Percentiles rank a stretch among this genome's conserved stretches.
Conservation (phyloP, 352 stramenopile genomes). For the Blastocystis sp. region DNA sequence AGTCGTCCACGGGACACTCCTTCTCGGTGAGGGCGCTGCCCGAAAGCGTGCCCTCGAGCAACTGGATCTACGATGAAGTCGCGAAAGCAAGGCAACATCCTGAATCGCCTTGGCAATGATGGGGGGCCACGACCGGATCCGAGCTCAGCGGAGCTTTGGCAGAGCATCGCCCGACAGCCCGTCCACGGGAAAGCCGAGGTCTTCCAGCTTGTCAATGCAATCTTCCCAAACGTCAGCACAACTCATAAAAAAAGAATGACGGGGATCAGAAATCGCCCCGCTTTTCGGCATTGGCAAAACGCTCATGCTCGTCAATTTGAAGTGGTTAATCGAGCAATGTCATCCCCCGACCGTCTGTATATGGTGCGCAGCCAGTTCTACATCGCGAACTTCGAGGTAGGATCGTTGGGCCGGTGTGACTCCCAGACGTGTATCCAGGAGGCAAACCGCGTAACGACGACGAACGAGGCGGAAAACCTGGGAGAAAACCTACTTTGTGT, state of each 20-base stretch:
- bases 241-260: slow-evolving; percentile 9
- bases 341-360: slow-evolving; percentile 64
- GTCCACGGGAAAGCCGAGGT: slow-evolving; percentile 33
- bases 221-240: slow-evolving; percentile 53
- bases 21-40: neutral
- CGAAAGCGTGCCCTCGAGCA: neutral
- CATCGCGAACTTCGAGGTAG: slow-evolving; percentile 64
- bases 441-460: slow-evolving; percentile 33
- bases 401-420: neutral
- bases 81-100: neutral
- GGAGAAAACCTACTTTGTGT: slow-evolving; percentile 56
- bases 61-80: slow-evolving; percentile 26
- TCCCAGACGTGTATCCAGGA: slow-evolving; percentile 62
- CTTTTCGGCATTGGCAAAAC: neutral
- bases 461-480: slow-evolving; percentile 31
- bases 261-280: neutral
- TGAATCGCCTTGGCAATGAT: slow-evolving; percentile 1
- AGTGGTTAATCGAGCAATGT: slow-evolving; percentile 26
- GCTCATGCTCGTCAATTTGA: slow-evolving; percentile 5
- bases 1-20: slow-evolving; percentile 30
- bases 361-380: slow-evolving; percentile 68
- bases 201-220: slow-evolving; percentile 58
- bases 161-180: slow-evolving; percentile 6
- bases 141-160: slow-evolving; percentile 24
- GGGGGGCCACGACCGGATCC: slow-evolving; percentile 1